phyloP scores from a whole-genome alignment of 306 rosid genomes.

The Inga oerstediana region DNA sequence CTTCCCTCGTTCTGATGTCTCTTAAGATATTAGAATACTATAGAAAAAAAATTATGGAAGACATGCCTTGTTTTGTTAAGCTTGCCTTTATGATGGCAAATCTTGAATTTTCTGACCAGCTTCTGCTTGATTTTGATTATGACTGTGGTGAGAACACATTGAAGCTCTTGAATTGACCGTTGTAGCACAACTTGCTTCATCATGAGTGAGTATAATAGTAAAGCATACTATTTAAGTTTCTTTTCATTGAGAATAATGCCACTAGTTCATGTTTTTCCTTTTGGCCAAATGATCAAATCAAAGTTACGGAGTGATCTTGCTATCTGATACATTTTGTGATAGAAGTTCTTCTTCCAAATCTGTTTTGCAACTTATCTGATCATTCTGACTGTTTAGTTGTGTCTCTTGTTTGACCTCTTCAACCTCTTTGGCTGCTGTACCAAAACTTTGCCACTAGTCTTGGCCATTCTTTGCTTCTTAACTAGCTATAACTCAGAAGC shows the following conservation, averaged over 20 bases:
- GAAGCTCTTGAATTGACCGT: neutral
- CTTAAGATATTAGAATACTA: no score
- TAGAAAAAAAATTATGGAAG: no score
- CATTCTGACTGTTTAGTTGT: conserved; percentile 27
- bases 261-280: neutral
- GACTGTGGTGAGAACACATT: neutral
- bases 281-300: neutral
- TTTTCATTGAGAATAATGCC: neutral
- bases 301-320: conserved; percentile 26
- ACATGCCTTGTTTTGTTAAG: no score
- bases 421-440: conserved; percentile 42
- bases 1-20: no score
- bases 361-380: conserved; percentile 15
- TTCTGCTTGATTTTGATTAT: no score
- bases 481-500: no score
- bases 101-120: no score
- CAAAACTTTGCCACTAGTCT: no score
- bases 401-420: conserved; percentile 25
- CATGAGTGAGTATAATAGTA: neutral
- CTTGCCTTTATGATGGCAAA: no score
- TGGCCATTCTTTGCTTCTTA: no score
- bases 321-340: conserved; percentile 28
- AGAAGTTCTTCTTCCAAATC: conserved; percentile 70
- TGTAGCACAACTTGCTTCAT: neutral
- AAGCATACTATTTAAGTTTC: neutral